These are phyloP conservation scores for Posidonia australis DNA, from an alignment of 106 monocot genomes.

Conservation along the genomic window DNA sequence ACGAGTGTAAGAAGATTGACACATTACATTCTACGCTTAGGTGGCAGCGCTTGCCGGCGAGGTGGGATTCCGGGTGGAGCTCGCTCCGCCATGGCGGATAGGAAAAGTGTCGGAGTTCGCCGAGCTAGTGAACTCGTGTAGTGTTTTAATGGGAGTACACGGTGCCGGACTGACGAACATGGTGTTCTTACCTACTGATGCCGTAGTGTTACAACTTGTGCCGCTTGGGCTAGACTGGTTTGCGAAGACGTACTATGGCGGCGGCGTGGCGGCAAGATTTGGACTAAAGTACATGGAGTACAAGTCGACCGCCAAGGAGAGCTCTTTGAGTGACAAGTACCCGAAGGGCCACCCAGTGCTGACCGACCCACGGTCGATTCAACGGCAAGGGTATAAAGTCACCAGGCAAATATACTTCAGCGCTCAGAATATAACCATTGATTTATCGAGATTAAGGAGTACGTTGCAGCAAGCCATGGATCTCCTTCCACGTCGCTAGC, in stretches of 20 bases:
- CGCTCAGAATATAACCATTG: slow-evolving; percentile 34
- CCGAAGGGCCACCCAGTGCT: slow-evolving; percentile 49
- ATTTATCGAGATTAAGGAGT: slow-evolving; percentile 24
- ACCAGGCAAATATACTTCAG: slow-evolving; percentile 30
- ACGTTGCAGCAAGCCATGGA: slow-evolving; percentile 14
- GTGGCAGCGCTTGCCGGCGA: slow-evolving; percentile 20
- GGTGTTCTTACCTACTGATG: slow-evolving; percentile 37
- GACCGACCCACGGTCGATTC: slow-evolving; percentile 38
- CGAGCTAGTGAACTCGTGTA: slow-evolving; percentile 36
- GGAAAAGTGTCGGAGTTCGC: slow-evolving; percentile 25
- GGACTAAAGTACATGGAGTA: slow-evolving; percentile 54
- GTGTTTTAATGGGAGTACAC: slow-evolving; percentile 65
- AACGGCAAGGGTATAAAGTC: slow-evolving; percentile 35
- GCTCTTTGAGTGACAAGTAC: slow-evolving; percentile 36
- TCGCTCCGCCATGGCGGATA: slow-evolving; percentile 15
- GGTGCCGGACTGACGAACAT: slow-evolving; percentile 73
- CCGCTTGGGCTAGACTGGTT: slow-evolving; percentile 29
- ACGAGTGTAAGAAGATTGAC: too few relatives aligned
- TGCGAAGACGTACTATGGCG: slow-evolving; percentile 21
- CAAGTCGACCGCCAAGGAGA: slow-evolving; percentile 41
- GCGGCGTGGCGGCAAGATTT: slow-evolving; percentile 21
- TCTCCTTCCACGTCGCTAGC: background rate
- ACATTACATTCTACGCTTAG: background rate
- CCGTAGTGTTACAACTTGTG: slow-evolving; percentile 56
- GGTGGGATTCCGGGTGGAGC: slow-evolving; percentile 46